Percentiles rank a stretch among this genome's conserved stretches.
Evolutionary conservation across 176 grass and related monocot genomes (phyloP).

Genomic region (Thinopyrum elongatum): DNA sequence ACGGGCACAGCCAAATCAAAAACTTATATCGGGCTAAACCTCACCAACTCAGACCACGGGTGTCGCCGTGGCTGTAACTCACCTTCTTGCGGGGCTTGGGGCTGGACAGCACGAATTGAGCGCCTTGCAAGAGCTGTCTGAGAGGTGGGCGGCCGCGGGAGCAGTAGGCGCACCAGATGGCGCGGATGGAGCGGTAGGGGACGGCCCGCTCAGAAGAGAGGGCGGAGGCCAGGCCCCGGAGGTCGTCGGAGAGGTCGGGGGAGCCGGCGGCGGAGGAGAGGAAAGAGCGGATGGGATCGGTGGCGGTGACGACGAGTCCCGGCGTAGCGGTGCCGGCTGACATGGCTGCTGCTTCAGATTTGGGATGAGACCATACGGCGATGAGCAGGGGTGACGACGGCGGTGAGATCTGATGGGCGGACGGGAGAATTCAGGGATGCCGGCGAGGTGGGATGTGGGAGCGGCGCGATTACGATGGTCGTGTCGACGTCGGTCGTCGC

Average conservation of each 20-base stretch:
- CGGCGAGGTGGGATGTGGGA: background rate
- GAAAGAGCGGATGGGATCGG: slow-evolving; percentile 63
- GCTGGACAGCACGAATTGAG: slow-evolving; percentile 57
- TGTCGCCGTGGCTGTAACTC: background rate
- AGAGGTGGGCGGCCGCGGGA: slow-evolving; percentile 55
- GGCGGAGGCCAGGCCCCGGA: slow-evolving; percentile 38
- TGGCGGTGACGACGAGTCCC: slow-evolving; percentile 53
- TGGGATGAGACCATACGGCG: background rate
- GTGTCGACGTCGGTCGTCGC: background rate
- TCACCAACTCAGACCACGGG: background rate
- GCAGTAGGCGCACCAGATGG: slow-evolving; percentile 64
- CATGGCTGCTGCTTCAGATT: slow-evolving; percentile 1
- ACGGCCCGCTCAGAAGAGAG: slow-evolving; percentile 42
- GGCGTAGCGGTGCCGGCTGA: slow-evolving; percentile 24
- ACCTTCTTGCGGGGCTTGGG: slow-evolving; percentile 90
- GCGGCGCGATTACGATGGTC: background rate
- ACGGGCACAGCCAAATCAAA: background rate
- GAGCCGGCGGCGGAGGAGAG: slow-evolving; percentile 35
- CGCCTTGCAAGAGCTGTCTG: slow-evolving; percentile 41
- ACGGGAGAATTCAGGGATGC: background rate
- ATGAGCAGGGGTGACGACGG: background rate
- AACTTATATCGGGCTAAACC: background rate
- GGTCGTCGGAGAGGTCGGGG: slow-evolving; percentile 30
- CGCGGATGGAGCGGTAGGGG: slow-evolving; percentile 55
- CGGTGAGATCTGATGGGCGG: background rate